Evolutionary conservation across 1,139 yeast species (phyloP), one percentile per base, ranked within the genome.

Genomic region (Nakaseomyces sp.): DNA sequence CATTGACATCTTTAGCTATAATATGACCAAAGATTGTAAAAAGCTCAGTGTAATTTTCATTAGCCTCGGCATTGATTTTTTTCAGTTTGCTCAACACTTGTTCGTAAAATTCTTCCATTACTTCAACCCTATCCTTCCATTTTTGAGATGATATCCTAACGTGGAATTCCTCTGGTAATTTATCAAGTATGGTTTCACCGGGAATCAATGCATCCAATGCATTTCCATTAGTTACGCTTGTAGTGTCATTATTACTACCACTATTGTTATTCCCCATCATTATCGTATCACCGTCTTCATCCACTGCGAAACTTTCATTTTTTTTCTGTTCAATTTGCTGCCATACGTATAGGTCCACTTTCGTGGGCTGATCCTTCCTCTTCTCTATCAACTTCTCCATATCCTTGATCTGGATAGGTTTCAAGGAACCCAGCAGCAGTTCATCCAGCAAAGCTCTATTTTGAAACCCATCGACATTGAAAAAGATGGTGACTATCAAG

Each of bases 51-150:
- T 81, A 88, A 58, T 89, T 95, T n/a, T 76, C 79, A 46, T 77
- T 76, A 19, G 72, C 65, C 12, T 20, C 28, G 19, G 46, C 40
- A 39, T 61, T 67, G 43, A 77, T 61, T 48, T 71, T 74, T 36
- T 77, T 66, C 3, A 68, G 72, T 40, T 52, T 54, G 1, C 67
- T 65, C 38, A 87, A 68, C 9, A 70, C 66, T 5, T 71, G 71
- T 24, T 70, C 54, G 46, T 55, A 66, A 2, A 82, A 74, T 51
- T 81, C 88, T 44, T 87, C 94, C 48, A 93, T 69, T 0, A 75
- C 88, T 52, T 85, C 96, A 47, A 85, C 88, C 52, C 98, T 73
- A 45, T 88, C 97, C 59, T 89, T 88, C 98, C 98, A 91, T 54
- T 82, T 79, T 0, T 80, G 51, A 0, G 89, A 80, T 1, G 71